These are phyloP conservation scores for Candida ascalaphidarum DNA, from an alignment of 805 yeast species.

Conservation along the genomic window DNA sequence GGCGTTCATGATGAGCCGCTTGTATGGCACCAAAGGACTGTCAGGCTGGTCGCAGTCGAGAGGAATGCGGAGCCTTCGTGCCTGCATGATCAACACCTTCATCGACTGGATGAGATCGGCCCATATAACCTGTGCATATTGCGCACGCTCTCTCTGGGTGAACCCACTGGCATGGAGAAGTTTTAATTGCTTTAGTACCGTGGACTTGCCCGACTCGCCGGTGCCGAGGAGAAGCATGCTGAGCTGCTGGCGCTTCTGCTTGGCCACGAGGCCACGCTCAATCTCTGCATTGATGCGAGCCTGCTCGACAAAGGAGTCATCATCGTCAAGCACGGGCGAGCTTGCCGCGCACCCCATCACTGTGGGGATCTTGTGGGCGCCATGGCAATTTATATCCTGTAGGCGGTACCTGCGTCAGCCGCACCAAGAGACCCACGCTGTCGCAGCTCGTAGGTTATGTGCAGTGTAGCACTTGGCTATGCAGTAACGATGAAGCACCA, in stretches of 20 bases:
- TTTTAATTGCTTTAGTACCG: slow-evolving; percentile 84
- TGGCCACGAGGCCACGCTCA: slow-evolving; percentile 49
- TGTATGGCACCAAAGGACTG: slow-evolving; percentile 37
- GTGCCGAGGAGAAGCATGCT: slow-evolving; percentile 82
- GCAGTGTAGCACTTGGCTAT: too few species aligned
- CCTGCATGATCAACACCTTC: slow-evolving; percentile 69
- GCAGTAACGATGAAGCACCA: too few species aligned
- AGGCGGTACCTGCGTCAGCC: too few species aligned
- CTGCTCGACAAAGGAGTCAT: slow-evolving; percentile 48
- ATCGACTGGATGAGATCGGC: slow-evolving; percentile 81
- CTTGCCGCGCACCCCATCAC: slow-evolving; percentile 70
- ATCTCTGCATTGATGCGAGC: slow-evolving; percentile 53
- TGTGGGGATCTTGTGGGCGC: neutral
- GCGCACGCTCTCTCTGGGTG: slow-evolving; percentile 65
- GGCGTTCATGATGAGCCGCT: slow-evolving; percentile 44
- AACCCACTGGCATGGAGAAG: slow-evolving; percentile 83
- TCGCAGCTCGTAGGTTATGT: too few species aligned
- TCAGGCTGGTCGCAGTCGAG: slow-evolving; percentile 52
- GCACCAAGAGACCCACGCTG: too few species aligned
- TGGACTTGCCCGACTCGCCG: slow-evolving; percentile 92
- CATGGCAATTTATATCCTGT: too few species aligned
- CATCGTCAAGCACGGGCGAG: slow-evolving; percentile 25
- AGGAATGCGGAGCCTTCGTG: slow-evolving; percentile 53
- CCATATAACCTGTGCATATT: slow-evolving; percentile 87
- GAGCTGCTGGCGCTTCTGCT: slow-evolving; percentile 48